Evolutionary conservation across 345 rosid genomes (phyloP).

Genomic region (Theobroma cacao): DNA sequence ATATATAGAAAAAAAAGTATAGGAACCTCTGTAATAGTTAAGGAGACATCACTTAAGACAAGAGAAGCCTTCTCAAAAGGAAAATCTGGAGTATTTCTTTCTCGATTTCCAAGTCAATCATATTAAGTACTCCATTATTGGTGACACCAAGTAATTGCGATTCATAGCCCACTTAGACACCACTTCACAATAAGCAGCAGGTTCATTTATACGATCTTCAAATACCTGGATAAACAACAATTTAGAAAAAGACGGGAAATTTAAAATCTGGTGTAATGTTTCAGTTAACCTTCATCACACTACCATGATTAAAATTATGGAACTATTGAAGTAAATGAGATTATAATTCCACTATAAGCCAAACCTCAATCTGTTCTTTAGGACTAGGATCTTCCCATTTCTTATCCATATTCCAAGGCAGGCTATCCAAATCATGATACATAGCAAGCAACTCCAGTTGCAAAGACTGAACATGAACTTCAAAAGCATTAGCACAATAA

Average conservation of each 20-base stretch:
- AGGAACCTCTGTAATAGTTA: constrained; percentile 77
- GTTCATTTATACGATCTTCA: constrained; percentile 93
- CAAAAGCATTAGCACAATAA: constrained; percentile 24
- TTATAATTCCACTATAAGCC: constrained; percentile 25
- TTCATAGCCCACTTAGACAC: constrained; percentile 71
- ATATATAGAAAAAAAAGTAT: constrained; percentile 8
- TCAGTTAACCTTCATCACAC: constrained; percentile 6
- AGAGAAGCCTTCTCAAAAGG: constrained; percentile 95
- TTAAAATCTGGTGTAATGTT: not conserved
- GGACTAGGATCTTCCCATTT: constrained; percentile 92
- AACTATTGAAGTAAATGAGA: not conserved
- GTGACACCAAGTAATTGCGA: constrained; percentile 80
- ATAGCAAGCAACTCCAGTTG: constrained; percentile 92
- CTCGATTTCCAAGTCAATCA: constrained; percentile 96
- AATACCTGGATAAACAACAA: constrained; percentile 54
- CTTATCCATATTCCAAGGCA: constrained; percentile 80
- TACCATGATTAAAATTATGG: not conserved
- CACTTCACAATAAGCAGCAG: constrained; percentile 34
- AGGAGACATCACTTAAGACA: constrained; percentile 74
- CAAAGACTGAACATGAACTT: constrained; percentile 62
- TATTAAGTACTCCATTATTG: constrained; percentile 93
- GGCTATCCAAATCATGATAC: constrained; percentile 84
- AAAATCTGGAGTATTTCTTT: constrained; percentile 80
- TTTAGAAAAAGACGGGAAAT: not conserved
- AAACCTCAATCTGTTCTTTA: constrained; percentile 91